Conservation (phyloP, 2,329 filamentous ascomycete species). For the Arthroderma sp. region DNA sequence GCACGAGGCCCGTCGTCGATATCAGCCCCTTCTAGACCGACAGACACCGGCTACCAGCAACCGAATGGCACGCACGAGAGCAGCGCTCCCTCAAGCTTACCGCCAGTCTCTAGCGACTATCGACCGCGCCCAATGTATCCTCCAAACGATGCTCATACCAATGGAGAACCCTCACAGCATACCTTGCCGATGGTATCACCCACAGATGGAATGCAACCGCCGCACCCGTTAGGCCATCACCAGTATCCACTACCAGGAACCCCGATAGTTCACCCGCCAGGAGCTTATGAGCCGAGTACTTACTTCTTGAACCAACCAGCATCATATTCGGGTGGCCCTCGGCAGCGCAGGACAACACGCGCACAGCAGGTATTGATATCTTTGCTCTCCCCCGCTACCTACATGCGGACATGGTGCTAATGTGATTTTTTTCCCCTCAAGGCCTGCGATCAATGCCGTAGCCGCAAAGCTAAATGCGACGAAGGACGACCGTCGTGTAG, state of each 20-base stretch:
- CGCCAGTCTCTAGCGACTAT: constrained; percentile 22
- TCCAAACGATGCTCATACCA: constrained; percentile 9
- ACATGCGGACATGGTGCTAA: too few relatives aligned
- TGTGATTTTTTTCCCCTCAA: constrained; percentile 23
- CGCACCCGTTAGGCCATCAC: constrained; percentile 13
- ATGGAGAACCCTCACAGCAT: constrained; percentile 17
- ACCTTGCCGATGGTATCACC: constrained; percentile 19
- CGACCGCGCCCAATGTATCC: constrained; percentile 21
- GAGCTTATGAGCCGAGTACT: constrained; percentile 18
- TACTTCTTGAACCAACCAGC: constrained; percentile 20
- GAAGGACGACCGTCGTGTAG: constrained; percentile 73
- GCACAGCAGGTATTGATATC: constrained; percentile 25
- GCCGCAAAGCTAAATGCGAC: constrained; percentile 83
- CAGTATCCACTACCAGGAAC: constrained; percentile 9
- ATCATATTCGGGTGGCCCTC: constrained; percentile 13
- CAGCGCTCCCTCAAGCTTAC: neutral
- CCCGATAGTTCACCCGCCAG: constrained; percentile 16
- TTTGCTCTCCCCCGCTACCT: too few relatives aligned
- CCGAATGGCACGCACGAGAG: constrained; percentile 24
- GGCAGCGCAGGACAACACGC: constrained; percentile 27
- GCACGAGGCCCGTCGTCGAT: constrained; percentile 20
- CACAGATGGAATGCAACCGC: constrained; percentile 11
- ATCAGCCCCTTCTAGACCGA: constrained; percentile 18
- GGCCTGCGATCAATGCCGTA: constrained; percentile 83
- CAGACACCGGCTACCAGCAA: constrained; percentile 19